phyloP scores from a whole-genome alignment of 2,329 filamentous ascomycete genomes.

The Macrophomina phaseolina region DNA sequence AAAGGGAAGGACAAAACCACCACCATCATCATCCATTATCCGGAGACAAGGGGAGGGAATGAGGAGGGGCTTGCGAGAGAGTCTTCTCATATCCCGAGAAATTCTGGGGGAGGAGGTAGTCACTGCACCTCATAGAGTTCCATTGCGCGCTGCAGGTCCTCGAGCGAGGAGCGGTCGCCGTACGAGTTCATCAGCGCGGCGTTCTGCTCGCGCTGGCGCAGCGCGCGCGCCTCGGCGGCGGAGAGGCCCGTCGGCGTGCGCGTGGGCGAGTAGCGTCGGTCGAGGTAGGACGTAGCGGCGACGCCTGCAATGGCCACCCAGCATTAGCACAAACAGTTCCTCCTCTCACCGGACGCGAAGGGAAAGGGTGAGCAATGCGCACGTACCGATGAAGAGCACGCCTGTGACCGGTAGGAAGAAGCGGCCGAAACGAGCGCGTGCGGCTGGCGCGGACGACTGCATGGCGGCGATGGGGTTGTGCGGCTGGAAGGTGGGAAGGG shows the following conservation, averaged over 20 bases:
- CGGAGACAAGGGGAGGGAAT: background rate
- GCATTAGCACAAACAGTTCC: no score
- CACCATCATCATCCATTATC: background rate
- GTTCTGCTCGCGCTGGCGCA: constrained; percentile 23
- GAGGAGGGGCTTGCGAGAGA: background rate
- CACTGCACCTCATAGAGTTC: constrained; percentile 28
- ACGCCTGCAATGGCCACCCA: background rate
- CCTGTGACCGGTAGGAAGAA: constrained; percentile 22
- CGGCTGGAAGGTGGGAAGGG: constrained; percentile 19
- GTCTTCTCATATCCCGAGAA: no score
- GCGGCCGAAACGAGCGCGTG: background rate
- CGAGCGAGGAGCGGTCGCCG: constrained; percentile 24
- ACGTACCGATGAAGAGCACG: constrained; percentile 20
- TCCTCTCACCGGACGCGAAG: no score
- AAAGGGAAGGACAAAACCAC: background rate
- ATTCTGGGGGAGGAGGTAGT: background rate
- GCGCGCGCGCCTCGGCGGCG: constrained; percentile 3
- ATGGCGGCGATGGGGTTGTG: constrained; percentile 14
- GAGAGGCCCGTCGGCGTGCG: constrained; percentile 5
- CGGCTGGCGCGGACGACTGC: constrained; percentile 13
- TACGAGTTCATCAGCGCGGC: constrained; percentile 25
- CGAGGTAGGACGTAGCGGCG: constrained; percentile 21
- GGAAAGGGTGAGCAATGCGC: background rate
- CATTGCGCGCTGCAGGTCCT: constrained; percentile 27
- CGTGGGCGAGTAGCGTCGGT: constrained; percentile 21